These are phyloP conservation scores for Boletus pseudopeckii DNA, from an alignment of 768 basidiomycete species.

Conservation along the genomic window DNA sequence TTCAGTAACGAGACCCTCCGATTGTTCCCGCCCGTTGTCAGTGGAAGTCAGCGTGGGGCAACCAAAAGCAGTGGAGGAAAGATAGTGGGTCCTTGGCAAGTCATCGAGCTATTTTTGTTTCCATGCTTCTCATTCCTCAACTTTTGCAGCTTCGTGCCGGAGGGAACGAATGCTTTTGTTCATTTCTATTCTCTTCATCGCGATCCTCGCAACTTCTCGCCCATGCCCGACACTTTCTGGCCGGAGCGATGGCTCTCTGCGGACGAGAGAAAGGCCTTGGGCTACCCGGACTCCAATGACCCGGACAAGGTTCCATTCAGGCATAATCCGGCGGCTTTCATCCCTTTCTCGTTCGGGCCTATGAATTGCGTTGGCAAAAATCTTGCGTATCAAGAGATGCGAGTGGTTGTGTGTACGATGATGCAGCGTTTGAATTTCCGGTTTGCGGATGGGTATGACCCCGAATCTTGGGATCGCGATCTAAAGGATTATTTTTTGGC, in stretches of 20 bases:
- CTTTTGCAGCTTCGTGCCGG: constrained; percentile 40
- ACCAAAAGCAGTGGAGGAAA: constrained; percentile 36
- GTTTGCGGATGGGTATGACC: constrained; percentile 38
- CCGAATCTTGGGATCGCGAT: constrained; percentile 31
- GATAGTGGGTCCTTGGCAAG: constrained; percentile 40
- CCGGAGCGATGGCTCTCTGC: constrained; percentile 43
- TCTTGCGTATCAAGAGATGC: constrained; percentile 43
- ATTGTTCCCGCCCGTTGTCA: constrained; percentile 47
- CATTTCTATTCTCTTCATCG: constrained; percentile 45
- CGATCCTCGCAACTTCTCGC: constrained; percentile 45
- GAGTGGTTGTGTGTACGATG: constrained; percentile 36
- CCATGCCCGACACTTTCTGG: constrained; percentile 42
- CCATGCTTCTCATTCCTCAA: constrained; percentile 8
- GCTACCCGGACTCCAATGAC: constrained; percentile 23
- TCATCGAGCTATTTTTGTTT: constrained; percentile 1
- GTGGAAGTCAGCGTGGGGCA: constrained; percentile 43
- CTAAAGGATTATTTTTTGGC: constrained; percentile 40
- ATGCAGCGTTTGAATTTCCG: constrained; percentile 41
- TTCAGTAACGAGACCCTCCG: constrained; percentile 49
- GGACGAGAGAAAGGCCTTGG: constrained; percentile 24
- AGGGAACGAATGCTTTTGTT: constrained; percentile 42
- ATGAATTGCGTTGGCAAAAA: constrained; percentile 44
- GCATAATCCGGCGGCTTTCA: constrained; percentile 38
- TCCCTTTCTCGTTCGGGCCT: constrained; percentile 46
- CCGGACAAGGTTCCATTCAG: constrained; percentile 28